Evolutionary conservation across 495 filamentous ascomycete genomes (phyloP), one percentile per base, ranked within the genome.

Genomic region (Lepraria neglecta): DNA sequence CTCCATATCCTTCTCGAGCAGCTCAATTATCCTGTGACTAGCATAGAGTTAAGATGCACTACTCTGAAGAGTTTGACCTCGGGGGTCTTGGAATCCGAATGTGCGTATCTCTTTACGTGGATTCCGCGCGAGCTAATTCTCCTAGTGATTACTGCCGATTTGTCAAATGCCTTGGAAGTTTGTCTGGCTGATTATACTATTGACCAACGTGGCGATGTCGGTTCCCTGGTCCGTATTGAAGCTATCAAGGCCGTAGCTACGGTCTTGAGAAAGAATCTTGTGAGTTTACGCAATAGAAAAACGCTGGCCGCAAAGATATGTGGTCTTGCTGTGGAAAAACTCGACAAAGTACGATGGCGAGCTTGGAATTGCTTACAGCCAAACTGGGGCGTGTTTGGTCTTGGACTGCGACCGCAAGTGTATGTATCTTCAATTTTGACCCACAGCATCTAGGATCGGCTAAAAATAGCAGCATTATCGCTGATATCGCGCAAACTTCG

Each of bases 111-210:
- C 6, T 46, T 4, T 30, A 10, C 19, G 15, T 15, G 6, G 3
- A 7, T 0, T 1, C 11, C 33, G 27, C 11, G 24, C 27, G 31
- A 17, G 48, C 58, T 60, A n/a, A 58, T 17, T 17, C 10, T 50
- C 10, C 6, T 48, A 68, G 66, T 51, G 3, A 59, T 65, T 6
- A 52, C 51, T 4, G 55, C 40, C 4, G 53, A 66, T 14, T 73
- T 83, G 45, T 56, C 77, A 0, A 60, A 68, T 44, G 70, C 79
- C 28, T 74, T 80, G 35, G 73, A 63, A 24, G 76, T 69, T 65
- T 86, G 78, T 11, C 70, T 97, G 47, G 87, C 94, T 58, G 92
- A 99, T 69, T 97, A 97, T 65, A 91, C 89, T 0, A 89, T 88
- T 11, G 91, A 88, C 66, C 80, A 88, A 45, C 80, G 90, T 10